Base-by-base conservation (phyloP, 192 early-diverging fungal genomes). In the Dispira simplex region DNA sequence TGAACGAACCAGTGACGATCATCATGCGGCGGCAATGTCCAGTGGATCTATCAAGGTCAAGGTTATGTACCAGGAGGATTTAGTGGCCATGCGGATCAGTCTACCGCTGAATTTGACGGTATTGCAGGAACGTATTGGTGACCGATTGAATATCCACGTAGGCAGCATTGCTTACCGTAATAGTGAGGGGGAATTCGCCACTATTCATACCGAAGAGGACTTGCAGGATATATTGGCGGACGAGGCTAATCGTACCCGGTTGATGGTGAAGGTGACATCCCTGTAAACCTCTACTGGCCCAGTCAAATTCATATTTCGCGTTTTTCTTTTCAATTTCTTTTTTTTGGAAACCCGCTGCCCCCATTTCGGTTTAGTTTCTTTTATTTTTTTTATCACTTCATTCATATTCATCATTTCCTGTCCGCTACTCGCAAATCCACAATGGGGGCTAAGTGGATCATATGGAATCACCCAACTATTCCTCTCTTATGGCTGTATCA, bases 71-170 rank as follows among this genome's bases (percentile, higher is more conserved):
- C 73, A 77, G 46, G 83, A 79, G 28, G 87, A 90, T 62, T 81
- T 87, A 65, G 80, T 85, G 66, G 87, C 87, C 8, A 82, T 90
- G 62, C 80, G 81, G 64, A 71, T 90, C 63, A 79, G 83, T 0
- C 74, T 79, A 3, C 70, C 77, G 57, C 70, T 80, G 68, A 79
- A 77, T 13, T 76, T 83, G 54, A 70, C 65, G 10, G 66, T 72
- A 32, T 73, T 90, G 18, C 73, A 79, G 66, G 72, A 77, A 60
- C 81, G 83, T 62, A 78, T 90, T 46, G 72, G 76, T 28, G 75
- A 81, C 53, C 81, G 82, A 64, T 63, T 90, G 25, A 56, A 56
- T 25, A 56, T 56, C 54, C 54, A 56, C 54, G 54, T 56, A 13
- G 54, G 54, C 23, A 56, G 54, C 23, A 21, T 56, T 13, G 3